Evolutionary conservation across 1,284 basidiomycete genomes (phyloP).

Genomic region (Cryptococcus jaspeensis): DNA sequence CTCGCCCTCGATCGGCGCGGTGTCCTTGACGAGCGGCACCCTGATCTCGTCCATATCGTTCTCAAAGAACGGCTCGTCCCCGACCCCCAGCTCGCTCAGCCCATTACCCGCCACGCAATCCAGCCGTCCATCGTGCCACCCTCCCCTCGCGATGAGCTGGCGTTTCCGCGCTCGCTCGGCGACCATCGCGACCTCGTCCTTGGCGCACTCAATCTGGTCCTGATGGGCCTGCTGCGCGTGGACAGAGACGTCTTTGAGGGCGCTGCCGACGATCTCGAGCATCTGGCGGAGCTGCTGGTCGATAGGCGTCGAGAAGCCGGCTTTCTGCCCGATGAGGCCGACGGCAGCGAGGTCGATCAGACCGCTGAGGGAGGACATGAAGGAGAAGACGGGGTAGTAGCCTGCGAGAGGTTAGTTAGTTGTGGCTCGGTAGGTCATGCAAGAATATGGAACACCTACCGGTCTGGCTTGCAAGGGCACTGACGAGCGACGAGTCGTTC

Average conservation of each 20-base stretch:
- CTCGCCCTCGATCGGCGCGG: slow-evolving; percentile 33
- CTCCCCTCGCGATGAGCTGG: slow-evolving; percentile 57
- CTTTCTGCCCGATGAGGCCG: slow-evolving; percentile 95
- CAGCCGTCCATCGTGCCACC: slow-evolving; percentile 76
- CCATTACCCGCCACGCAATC: slow-evolving; percentile 80
- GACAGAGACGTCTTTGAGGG: slow-evolving; percentile 63
- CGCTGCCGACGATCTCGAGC: slow-evolving; percentile 72
- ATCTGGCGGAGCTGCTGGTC: slow-evolving; percentile 82
- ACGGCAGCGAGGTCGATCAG: slow-evolving; percentile 90
- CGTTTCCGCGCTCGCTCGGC: slow-evolving; percentile 21
- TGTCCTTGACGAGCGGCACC: slow-evolving; percentile 44
- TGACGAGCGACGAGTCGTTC: slow-evolving; percentile 70
- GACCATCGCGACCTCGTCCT: slow-evolving; percentile 24
- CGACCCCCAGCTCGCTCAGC: slow-evolving; percentile 77
- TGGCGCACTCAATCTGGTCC: slow-evolving; percentile 32
- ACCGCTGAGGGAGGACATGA: slow-evolving; percentile 79
- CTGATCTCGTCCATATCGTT: slow-evolving; percentile 47
- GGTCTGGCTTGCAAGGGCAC: slow-evolving; percentile 71
- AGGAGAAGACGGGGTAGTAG: slow-evolving; percentile 87
- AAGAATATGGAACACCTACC: slow-evolving; percentile 52
- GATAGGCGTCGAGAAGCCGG: slow-evolving; percentile 80
- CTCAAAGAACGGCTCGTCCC: slow-evolving; percentile 61
- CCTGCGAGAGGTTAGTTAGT: slow-evolving; percentile 29
- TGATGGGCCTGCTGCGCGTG: slow-evolving; percentile 51
- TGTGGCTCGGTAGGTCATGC: neutral